A percentile compares a stretch with the other conserved stretches of the same genome.
Conservation (phyloP, 345 rosid genomes). For the Cardamine chenopodiifolia region DNA sequence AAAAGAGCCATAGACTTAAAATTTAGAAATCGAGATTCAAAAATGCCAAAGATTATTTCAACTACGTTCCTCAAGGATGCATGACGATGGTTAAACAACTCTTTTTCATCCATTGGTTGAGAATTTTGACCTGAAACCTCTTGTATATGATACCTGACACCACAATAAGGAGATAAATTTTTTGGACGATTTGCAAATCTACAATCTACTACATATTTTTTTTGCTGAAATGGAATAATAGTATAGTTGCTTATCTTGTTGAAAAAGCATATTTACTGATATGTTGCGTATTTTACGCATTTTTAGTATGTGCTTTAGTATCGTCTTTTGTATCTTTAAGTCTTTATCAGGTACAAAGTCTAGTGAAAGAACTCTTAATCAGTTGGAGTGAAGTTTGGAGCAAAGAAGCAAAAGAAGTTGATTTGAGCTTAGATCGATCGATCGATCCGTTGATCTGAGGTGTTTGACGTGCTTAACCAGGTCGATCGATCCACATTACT, state of each 20-base stretch:
- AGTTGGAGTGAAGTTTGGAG: no score
- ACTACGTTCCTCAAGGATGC: not conserved
- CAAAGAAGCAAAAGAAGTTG: no score
- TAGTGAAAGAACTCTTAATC: no score
- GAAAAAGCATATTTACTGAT: not conserved
- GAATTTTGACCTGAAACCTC: not conserved
- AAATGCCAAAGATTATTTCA: not conserved
- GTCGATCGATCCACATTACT: no score
- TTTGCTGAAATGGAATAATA: not conserved
- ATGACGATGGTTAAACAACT: not conserved
- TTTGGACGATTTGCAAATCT: not conserved
- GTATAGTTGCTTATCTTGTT: not conserved
- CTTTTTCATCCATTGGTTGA: not conserved
- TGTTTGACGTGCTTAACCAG: no score
- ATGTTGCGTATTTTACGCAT: no score
- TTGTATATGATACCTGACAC: not conserved
- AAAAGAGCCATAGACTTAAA: not conserved
- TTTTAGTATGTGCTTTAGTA: no score
- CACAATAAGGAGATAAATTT: not conserved
- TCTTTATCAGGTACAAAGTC: no score
- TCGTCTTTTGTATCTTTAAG: no score
- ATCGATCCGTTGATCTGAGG: no score
- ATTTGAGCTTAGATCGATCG: no score
- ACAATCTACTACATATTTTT: not conserved
- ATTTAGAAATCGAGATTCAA: not conserved